Conservation (phyloP, 306 rosid species). For the Cicer chorassanicum region DNA sequence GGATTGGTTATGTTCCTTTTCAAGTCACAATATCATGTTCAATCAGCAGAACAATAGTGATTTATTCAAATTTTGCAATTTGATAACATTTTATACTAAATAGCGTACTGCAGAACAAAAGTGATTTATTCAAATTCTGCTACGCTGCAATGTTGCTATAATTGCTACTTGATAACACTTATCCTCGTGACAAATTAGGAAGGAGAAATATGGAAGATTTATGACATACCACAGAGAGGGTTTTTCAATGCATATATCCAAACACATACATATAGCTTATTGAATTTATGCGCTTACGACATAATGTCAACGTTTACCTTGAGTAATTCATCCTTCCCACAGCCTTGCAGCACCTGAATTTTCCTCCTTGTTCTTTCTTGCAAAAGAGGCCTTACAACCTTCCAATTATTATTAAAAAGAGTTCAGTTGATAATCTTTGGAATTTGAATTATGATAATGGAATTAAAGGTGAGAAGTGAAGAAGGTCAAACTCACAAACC, state of each 20-base stretch:
- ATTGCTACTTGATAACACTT: neutral
- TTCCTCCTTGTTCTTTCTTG: conserved; percentile 95
- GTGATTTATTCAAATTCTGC: neutral
- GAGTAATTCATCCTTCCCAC: conserved; percentile 88
- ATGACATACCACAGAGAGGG: no score
- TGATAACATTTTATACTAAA: neutral
- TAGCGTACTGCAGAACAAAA: neutral
- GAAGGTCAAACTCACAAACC: conserved; percentile 59
- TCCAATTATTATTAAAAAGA: conserved; percentile 33
- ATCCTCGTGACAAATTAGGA: neutral
- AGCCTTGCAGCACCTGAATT: conserved; percentile 86
- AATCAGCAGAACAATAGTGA: neutral
- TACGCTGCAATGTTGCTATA: neutral
- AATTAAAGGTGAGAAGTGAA: conserved; percentile 27
- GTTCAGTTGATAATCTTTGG: conserved; percentile 29
- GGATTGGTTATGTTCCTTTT: neutral
- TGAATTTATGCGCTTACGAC: no score
- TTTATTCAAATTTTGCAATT: neutral
- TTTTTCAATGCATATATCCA: no score
- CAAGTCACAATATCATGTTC: conserved; percentile 12
- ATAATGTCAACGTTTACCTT: conserved; percentile 53
- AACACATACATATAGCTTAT: no score
- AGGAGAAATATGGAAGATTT: neutral
- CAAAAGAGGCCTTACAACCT: conserved; percentile 95
- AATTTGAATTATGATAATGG: conserved; percentile 4